Evolutionary conservation across 352 stramenopile genomes (phyloP).

Genomic region (Saprolegnia diclina): DNA sequence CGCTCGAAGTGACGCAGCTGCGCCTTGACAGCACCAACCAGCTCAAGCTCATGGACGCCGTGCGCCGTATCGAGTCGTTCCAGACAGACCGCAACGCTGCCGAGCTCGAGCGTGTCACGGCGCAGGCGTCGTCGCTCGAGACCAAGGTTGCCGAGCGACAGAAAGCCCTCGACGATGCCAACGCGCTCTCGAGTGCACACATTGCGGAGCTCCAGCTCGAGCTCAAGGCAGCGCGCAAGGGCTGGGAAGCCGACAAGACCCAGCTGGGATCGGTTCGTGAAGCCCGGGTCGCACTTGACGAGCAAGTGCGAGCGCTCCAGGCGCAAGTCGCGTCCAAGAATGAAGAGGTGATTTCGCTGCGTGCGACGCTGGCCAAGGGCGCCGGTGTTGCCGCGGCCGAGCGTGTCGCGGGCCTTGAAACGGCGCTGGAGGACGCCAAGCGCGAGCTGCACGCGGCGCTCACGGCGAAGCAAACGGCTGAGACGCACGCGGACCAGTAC

Average conservation of each 20-base stretch:
- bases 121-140: constrained; percentile 48
- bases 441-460: constrained; percentile 50
- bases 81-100: constrained; percentile 52
- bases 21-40: constrained; percentile 73
- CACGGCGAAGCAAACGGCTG: constrained; percentile 53
- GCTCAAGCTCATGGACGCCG: constrained; percentile 73
- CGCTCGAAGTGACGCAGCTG: constrained; percentile 50
- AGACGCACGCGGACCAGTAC: constrained; percentile 59
- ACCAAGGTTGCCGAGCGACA: constrained; percentile 52
- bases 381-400: constrained; percentile 48
- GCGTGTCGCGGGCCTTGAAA: constrained; percentile 52
- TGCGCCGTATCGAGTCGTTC: constrained; percentile 53
- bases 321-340: neutral
- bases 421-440: constrained; percentile 55
- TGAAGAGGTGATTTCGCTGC: constrained; percentile 49
- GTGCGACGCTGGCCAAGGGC: constrained; percentile 63
- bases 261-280: constrained; percentile 11
- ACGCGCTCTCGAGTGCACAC: constrained; percentile 42
- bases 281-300: constrained; percentile 25
- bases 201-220: constrained; percentile 47
- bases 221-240: constrained; percentile 44
- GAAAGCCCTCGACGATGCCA: constrained; percentile 57
- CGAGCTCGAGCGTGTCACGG: constrained; percentile 40
- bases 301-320: constrained; percentile 32
- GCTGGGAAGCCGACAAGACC: constrained; percentile 29